Evolutionary conservation across 106 monocot genomes (phyloP).

Genomic region (Acorus calamus): DNA sequence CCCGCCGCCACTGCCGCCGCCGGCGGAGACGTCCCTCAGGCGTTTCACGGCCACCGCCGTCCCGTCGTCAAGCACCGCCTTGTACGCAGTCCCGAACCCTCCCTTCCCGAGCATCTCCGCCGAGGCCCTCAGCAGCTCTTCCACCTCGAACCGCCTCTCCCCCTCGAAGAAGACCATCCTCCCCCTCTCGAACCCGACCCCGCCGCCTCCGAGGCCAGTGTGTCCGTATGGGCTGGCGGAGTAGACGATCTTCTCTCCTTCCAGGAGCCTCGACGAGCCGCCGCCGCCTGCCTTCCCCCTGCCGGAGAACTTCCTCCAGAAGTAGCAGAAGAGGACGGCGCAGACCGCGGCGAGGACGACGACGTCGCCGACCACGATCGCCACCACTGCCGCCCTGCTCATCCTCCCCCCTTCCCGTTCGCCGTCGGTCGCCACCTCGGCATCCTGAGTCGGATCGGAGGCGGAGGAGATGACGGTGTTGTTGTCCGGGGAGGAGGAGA

Average conservation of each 20-base stretch:
- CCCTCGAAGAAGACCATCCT: not conserved
- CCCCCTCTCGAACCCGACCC: constrained; percentile 1
- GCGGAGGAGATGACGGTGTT: not conserved
- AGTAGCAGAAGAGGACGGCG: constrained; percentile 15
- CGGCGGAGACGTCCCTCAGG: constrained; percentile 42
- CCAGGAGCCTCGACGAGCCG: not conserved
- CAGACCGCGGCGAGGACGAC: constrained; percentile 17
- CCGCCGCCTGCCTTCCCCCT: not conserved
- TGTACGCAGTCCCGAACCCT: constrained; percentile 57
- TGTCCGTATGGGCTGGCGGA: constrained; percentile 5
- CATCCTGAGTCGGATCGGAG: not conserved
- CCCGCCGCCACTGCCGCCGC: constrained; percentile 3
- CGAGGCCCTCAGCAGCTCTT: constrained; percentile 53
- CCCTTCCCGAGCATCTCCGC: constrained; percentile 69
- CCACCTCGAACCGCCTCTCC: constrained; percentile 31
- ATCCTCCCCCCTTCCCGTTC: not conserved
- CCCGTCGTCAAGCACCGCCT: constrained; percentile 48
- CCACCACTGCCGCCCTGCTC: constrained; percentile 22
- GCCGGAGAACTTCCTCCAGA: constrained; percentile 8
- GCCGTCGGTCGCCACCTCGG: not conserved
- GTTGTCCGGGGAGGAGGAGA: not conserved
- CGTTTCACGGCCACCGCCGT: constrained; percentile 53
- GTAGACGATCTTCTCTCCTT: constrained; percentile 15
- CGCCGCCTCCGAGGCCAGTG: constrained; percentile 20
- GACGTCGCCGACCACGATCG: constrained; percentile 18